Conservation (phyloP, 257 asterid species). For the Gardenia jasminoides region DNA sequence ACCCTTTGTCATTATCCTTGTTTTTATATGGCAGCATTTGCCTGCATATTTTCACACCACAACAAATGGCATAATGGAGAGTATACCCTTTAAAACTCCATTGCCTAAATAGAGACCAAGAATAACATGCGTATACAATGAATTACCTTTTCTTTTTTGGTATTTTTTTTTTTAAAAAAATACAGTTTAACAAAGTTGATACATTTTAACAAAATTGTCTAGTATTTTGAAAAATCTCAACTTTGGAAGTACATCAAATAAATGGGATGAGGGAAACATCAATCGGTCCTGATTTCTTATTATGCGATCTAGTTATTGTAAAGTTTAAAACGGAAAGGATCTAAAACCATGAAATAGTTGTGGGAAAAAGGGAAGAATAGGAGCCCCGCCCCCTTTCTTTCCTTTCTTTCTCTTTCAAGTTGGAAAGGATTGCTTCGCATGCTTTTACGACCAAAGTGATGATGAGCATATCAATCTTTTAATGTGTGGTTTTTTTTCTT, state of each 20-base stretch:
- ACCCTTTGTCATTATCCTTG: too few species aligned
- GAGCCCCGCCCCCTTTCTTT: neutral
- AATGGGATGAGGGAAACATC: neutral
- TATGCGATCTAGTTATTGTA: neutral
- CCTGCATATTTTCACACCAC: too few species aligned
- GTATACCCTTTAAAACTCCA: too few species aligned
- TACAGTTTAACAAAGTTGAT: neutral
- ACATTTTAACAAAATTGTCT: neutral
- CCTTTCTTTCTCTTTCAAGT: slow-evolving; percentile 18
- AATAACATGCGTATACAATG: too few species aligned
- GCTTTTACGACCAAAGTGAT: slow-evolving; percentile 28
- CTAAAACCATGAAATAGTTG: neutral
- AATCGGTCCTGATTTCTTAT: neutral
- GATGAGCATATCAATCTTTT: neutral
- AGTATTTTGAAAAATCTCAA: too few species aligned
- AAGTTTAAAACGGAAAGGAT: neutral
- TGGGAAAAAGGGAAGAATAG: neutral
- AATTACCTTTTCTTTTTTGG: neutral
- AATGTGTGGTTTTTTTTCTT: neutral
- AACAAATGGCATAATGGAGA: too few species aligned
- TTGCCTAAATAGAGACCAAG: too few species aligned
- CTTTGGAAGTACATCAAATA: too few species aligned
- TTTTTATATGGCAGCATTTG: too few species aligned
- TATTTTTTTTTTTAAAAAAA: too few species aligned
- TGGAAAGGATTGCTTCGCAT: slow-evolving; percentile 26